These are phyloP conservation scores for Talaromyces sp. DNA, from an alignment of 2,329 filamentous ascomycete species.

Conservation along the genomic window DNA sequence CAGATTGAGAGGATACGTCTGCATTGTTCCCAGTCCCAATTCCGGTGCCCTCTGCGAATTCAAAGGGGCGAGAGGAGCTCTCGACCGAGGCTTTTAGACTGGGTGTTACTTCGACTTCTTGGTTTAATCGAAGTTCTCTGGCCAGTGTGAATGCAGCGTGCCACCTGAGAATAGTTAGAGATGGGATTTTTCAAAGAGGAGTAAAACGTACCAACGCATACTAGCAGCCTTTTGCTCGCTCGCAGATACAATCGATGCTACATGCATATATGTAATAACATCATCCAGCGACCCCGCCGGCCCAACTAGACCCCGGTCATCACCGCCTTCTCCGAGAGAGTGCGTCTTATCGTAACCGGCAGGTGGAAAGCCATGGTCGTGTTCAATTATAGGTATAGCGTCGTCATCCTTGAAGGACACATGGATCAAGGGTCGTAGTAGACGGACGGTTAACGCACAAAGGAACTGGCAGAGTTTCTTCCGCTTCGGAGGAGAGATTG, in stretches of 20 bases:
- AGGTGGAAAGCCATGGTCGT: conserved; percentile 53
- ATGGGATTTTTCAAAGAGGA: neutral
- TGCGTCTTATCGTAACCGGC: conserved; percentile 62
- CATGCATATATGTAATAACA: conserved; percentile 84
- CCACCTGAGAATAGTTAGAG: conserved; percentile 47
- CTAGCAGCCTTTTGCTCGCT: conserved; percentile 95
- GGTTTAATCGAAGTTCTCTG: conserved; percentile 77
- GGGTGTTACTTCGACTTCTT: conserved; percentile 56
- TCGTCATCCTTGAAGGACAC: conserved; percentile 51
- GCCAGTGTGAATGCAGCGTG: conserved; percentile 89
- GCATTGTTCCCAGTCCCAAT: conserved; percentile 41
- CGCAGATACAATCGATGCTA: conserved; percentile 85
- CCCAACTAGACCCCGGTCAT: conserved; percentile 31
- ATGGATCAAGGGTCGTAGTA: conserved; percentile 82
- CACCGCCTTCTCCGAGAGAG: conserved; percentile 53
- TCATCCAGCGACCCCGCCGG: conserved; percentile 76
- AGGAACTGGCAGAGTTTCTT: conserved; percentile 84
- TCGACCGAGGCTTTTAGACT: conserved; percentile 23
- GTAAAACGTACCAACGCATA: conserved; percentile 60
- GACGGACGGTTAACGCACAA: conserved; percentile 74
- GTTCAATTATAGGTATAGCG: conserved; percentile 27
- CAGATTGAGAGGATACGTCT: conserved; percentile 30
- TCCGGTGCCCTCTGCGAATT: conserved; percentile 26
- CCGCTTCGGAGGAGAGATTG: conserved; percentile 74
- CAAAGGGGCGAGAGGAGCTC: conserved; percentile 24